Percentiles rank a stretch among this genome's conserved stretches.
Conservation (phyloP, 371 early-diverging fungal species). For the Lichtheimia ramosa region DNA sequence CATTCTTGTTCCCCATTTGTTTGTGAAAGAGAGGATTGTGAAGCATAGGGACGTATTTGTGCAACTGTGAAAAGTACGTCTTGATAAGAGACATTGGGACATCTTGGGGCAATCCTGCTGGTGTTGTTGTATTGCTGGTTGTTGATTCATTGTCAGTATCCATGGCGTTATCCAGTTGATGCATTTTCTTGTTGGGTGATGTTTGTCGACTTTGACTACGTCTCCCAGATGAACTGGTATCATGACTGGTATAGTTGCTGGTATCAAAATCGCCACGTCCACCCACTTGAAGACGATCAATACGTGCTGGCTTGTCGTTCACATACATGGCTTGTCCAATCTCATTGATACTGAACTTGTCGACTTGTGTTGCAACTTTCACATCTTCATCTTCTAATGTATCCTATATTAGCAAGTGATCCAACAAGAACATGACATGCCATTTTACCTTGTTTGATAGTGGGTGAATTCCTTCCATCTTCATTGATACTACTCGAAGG, state of each 20-base stretch:
- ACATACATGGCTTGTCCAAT: slow-evolving; percentile 48
- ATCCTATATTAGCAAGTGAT: background rate
- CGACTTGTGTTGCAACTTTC: slow-evolving; percentile 23
- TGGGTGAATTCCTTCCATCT: background rate
- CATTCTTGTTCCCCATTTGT: slow-evolving; percentile 38
- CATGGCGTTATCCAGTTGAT: background rate
- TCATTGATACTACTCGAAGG: too few species aligned
- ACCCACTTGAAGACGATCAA: slow-evolving; percentile 27
- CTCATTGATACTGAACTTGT: slow-evolving; percentile 38
- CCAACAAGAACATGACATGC: background rate
- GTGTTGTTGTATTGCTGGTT: background rate
- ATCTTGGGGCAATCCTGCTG: slow-evolving; percentile 8
- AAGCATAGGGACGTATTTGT: slow-evolving; percentile 62
- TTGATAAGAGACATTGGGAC: slow-evolving; percentile 27
- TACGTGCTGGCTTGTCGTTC: slow-evolving; percentile 26
- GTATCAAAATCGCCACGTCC: background rate
- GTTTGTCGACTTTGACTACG: background rate
- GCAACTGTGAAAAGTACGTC: slow-evolving; percentile 55
- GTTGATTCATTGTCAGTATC: slow-evolving; percentile 12
- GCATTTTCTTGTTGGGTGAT: background rate
- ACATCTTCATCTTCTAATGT: slow-evolving; percentile 4
- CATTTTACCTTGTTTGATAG: background rate
- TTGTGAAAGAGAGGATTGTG: slow-evolving; percentile 55
- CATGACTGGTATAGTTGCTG: background rate
- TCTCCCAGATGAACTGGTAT: background rate